These are phyloP conservation scores for Talaromyces wortmannii DNA, from an alignment of 495 filamentous ascomycete species.

Conservation along the genomic window DNA sequence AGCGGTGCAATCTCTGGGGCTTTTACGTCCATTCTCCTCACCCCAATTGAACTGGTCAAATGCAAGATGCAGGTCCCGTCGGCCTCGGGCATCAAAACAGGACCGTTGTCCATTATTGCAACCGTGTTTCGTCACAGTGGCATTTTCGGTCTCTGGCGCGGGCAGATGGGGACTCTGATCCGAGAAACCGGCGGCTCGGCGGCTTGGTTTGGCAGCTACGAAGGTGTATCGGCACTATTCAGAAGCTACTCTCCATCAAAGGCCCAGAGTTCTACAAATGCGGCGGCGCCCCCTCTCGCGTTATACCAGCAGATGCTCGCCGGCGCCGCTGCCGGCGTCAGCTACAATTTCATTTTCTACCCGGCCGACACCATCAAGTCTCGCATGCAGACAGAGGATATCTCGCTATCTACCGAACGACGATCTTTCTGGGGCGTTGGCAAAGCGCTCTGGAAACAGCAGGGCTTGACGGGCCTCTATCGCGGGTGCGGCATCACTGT, in stretches of 20 bases:
- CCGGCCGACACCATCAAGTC: conserved; percentile 96
- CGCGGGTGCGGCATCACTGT: conserved; percentile 94
- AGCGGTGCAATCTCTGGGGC: conserved; percentile 84
- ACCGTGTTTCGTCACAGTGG: conserved; percentile 78
- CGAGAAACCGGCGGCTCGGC: conserved; percentile 89
- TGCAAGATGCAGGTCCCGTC: conserved; percentile 90
- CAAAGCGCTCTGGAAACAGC: conserved; percentile 65
- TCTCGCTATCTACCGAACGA: conserved; percentile 28
- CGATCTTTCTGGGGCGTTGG: conserved; percentile 64
- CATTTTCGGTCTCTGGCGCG: conserved; percentile 84
- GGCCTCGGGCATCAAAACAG: conserved; percentile 27
- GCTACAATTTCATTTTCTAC: conserved; percentile 94
- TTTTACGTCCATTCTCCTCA: conserved; percentile 83
- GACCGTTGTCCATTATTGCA: conserved; percentile 57
- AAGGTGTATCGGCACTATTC: conserved; percentile 68
- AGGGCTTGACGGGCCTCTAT: conserved; percentile 81
- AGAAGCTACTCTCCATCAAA: conserved; percentile 26
- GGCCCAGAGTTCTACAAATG: neutral
- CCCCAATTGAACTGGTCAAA: conserved; percentile 95
- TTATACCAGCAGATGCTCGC: conserved; percentile 80
- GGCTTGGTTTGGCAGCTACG: conserved; percentile 94
- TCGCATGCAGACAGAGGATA: conserved; percentile 85
- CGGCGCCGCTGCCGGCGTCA: conserved; percentile 86
- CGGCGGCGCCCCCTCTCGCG: conserved; percentile 14
- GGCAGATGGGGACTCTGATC: conserved; percentile 87